Percentiles rank a stretch among this genome's conserved stretches.
phyloP scores from a whole-genome alignment of 768 basidiomycete species.

The Boletus insuetus region DNA sequence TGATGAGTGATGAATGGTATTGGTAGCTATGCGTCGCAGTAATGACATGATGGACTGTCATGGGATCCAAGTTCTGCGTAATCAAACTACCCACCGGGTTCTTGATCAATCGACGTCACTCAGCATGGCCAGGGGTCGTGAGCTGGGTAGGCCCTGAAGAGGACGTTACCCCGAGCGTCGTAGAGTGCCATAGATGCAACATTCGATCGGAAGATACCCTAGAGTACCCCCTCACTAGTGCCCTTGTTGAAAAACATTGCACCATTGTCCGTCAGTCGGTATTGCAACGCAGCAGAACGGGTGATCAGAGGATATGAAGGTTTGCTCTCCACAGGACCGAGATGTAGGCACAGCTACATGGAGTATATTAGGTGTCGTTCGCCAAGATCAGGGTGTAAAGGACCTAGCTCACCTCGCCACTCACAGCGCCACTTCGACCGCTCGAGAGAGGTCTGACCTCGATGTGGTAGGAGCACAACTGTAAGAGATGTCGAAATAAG shows the following conservation, averaged over 20 bases:
- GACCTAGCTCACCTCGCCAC: conserved; percentile 57
- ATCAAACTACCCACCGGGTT: background rate
- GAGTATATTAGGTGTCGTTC: background rate
- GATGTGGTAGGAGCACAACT: conserved; percentile 65
- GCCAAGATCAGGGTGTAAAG: background rate
- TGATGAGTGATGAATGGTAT: conserved; percentile 16
- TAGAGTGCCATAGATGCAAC: background rate
- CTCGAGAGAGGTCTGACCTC: conserved; percentile 71
- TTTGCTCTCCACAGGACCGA: conserved; percentile 43
- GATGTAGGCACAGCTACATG: conserved; percentile 60
- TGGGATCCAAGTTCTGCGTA: background rate
- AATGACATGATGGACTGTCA: too few species aligned
- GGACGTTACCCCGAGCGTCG: background rate
- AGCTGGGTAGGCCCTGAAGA: background rate
- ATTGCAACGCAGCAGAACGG: conserved; percentile 61
- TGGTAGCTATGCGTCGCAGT: too few species aligned
- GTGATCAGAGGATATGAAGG: conserved; percentile 40
- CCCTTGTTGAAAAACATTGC: conserved; percentile 73
- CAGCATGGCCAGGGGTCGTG: too few species aligned
- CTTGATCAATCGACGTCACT: too few species aligned
- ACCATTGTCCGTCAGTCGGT: conserved; percentile 63
- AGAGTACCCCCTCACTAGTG: conserved; percentile 63
- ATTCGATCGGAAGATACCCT: background rate
- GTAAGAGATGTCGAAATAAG: conserved; percentile 55
- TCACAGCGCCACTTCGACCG: conserved; percentile 74